These are phyloP conservation scores for Sporothrix humicola DNA, from an alignment of 2,329 filamentous ascomycete genomes.

Conservation along the genomic window DNA sequence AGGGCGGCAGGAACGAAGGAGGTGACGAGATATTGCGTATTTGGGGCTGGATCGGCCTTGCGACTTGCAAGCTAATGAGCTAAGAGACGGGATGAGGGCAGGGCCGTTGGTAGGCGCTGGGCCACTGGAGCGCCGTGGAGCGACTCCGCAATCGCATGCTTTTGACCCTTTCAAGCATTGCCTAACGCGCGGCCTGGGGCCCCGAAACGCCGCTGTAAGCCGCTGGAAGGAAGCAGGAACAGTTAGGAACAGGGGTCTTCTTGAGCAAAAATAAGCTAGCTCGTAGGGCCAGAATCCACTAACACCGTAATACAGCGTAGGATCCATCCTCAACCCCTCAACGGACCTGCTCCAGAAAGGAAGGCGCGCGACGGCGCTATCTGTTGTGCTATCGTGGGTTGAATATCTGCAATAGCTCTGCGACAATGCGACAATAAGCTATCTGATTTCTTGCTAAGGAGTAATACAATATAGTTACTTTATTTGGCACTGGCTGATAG, in stretches of 20 bases:
- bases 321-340: not conserved
- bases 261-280: not conserved
- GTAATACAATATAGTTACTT: too few relatives aligned
- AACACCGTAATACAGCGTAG: conserved; percentile 4
- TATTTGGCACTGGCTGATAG: too few relatives aligned
- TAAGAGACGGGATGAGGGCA: conserved; percentile 1
- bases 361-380: conserved; percentile 29
- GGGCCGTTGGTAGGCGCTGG: conserved; percentile 8
- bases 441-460: not conserved
- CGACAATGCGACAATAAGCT: not conserved
- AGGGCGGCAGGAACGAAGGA: conserved; percentile 11
- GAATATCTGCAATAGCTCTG: not conserved
- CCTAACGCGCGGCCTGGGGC: conserved; percentile 10
- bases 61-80: not conserved
- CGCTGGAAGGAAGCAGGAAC: not conserved
- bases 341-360: conserved; percentile 4
- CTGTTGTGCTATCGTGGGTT: conserved; percentile 2
- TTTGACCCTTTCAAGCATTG: not conserved
- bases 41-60: not conserved
- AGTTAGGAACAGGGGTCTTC: not conserved
- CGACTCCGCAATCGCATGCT: not conserved
- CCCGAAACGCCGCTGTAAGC: conserved; percentile 13
- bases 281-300: conserved; percentile 10
- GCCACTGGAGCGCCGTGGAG: not conserved
- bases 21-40: not conserved